phyloP scores from a whole-genome alignment of 768 basidiomycete species.

The Termitomyces sp. region DNA sequence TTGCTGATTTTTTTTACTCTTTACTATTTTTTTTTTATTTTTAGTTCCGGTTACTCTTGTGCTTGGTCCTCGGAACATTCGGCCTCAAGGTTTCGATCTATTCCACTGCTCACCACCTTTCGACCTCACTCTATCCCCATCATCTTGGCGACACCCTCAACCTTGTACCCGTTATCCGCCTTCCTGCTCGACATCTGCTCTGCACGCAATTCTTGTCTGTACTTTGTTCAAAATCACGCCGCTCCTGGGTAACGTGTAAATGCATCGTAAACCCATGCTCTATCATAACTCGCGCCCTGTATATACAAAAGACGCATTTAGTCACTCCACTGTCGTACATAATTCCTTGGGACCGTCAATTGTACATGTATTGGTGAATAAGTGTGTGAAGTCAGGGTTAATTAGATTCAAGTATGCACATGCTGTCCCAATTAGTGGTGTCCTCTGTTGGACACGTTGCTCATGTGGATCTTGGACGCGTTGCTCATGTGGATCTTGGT shows the following conservation, averaged over 20 bases:
- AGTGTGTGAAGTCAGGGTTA: background rate
- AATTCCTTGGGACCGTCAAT: background rate
- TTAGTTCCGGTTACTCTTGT: slow-evolving; percentile 7
- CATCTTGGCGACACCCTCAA: slow-evolving; percentile 19
- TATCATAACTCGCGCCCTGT: slow-evolving; percentile 8
- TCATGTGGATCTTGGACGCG: too few relatives aligned
- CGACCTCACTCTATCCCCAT: slow-evolving; percentile 18
- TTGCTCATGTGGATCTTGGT: too few relatives aligned
- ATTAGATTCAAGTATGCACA: background rate
- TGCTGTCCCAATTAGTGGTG: too few relatives aligned
- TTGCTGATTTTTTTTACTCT: slow-evolving; percentile 17
- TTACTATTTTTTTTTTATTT: slow-evolving; percentile 4
- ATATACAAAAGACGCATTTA: slow-evolving; percentile 10
- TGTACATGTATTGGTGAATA: background rate
- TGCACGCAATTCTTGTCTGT: background rate
- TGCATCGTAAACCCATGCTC: slow-evolving; percentile 6
- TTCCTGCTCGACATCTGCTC: background rate
- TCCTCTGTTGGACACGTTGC: too few relatives aligned
- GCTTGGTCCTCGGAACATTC: background rate
- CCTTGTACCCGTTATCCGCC: background rate
- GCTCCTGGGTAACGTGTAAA: slow-evolving; percentile 5
- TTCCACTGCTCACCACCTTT: background rate
- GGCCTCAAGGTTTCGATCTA: slow-evolving; percentile 1
- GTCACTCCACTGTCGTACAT: background rate
- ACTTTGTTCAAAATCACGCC: slow-evolving; percentile 7